These are phyloP conservation scores for Dictyostelium purpureum DNA, from an alignment of 78 protist species.

Conservation along the genomic window DNA sequence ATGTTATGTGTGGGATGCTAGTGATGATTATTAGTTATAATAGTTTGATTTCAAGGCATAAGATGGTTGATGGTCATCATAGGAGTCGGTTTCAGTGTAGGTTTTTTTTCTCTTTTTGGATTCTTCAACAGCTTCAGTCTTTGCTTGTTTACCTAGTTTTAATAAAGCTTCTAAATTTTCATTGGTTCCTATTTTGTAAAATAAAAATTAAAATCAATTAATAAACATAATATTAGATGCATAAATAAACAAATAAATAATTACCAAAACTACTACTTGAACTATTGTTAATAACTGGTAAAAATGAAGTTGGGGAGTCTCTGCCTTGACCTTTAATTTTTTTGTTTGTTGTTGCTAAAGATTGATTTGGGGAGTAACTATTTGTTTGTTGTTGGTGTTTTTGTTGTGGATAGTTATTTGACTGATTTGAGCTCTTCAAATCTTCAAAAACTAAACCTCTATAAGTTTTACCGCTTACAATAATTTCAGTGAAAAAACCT, in stretches of 20 bases:
- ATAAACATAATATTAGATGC: neutral
- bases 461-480: conserved; percentile 34
- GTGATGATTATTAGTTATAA: no score
- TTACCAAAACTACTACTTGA: neutral
- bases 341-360: neutral
- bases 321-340: conserved; percentile 1
- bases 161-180: conserved; percentile 12
- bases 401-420: neutral
- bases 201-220: neutral
- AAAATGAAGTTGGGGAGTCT: no score
- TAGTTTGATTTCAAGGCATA: neutral
- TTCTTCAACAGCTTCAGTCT: neutral
- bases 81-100: neutral
- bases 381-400: neutral
- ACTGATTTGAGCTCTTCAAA: neutral
- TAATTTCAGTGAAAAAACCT: conserved; percentile 35
- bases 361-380: neutral
- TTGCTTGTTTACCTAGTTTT: conserved; percentile 5
- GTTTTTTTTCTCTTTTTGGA: conserved; percentile 15
- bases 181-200: neutral
- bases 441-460: conserved; percentile 67
- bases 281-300: neutral
- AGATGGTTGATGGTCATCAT: neutral
- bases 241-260: no score
- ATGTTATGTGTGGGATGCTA: no score